Conservation (phyloP, 2,329 filamentous ascomycete genomes). For the Colletotrichum sp. region DNA sequence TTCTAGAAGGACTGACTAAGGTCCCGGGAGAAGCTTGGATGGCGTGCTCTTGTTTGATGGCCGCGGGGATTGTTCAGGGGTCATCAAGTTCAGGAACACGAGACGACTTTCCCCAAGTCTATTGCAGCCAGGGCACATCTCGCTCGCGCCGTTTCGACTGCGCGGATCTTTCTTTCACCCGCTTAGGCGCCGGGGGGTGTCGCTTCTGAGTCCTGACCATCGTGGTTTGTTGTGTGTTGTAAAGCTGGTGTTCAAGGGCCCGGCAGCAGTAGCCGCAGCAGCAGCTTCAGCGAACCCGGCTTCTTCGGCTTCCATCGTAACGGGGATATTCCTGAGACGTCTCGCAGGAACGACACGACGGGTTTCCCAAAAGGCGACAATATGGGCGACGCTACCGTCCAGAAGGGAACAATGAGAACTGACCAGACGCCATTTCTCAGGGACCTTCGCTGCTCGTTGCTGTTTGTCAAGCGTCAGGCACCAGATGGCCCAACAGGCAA, state of each 20-base stretch:
- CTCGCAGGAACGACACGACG: neutral
- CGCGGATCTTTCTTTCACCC: neutral
- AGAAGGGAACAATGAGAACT: neutral
- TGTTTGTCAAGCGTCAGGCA: constrained; percentile 2
- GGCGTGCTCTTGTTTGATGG: constrained; percentile 5
- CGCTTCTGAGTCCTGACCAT: neutral
- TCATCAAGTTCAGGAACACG: neutral
- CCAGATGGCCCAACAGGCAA: neutral
- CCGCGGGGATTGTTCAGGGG: neutral
- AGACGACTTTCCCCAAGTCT: neutral
- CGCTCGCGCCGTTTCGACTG: neutral
- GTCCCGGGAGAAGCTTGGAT: neutral
- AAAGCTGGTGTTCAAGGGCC: neutral
- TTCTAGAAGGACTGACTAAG: constrained; percentile 12
- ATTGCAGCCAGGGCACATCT: neutral
- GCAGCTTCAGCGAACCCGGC: neutral
- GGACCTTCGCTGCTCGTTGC: neutral
- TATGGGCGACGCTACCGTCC: neutral
- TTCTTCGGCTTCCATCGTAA: neutral
- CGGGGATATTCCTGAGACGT: neutral
- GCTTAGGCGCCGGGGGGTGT: neutral
- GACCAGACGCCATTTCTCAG: neutral
- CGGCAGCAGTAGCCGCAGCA: neutral
- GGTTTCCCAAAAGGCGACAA: neutral
- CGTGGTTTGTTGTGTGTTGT: neutral